Base-by-base conservation (phyloP, 139 green algal species). In the Yamagishiella unicocca region DNA sequence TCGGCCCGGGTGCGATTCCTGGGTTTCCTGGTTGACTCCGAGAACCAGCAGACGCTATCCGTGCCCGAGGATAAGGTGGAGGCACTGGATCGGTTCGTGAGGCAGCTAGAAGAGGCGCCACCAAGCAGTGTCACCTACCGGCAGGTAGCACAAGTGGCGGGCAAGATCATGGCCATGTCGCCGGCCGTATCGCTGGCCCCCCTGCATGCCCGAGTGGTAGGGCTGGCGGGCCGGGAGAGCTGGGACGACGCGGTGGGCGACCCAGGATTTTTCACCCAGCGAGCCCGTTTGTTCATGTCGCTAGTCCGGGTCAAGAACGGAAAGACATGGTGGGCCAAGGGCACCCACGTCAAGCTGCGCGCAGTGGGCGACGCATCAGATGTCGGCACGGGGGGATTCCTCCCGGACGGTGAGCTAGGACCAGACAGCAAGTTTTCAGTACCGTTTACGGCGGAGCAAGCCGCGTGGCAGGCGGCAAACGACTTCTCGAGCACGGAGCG, bases 401-500 rank as follows among this genome's bases (percentile, higher is more conserved):
- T 84, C 1, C 77, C 77, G 0, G 53, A 54, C 4, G 50, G 10
- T 0, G 40, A 84, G 55, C 37, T 73, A 12, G 54, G 25, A 8
- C 29, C 19, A 8, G 37, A 58, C 25, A 84, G 73, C 75, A 2
- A 8, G 17, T 37, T 83, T 1, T n/a, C 19, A 5, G 29, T 43
- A 19, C 62, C 79, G 0, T 85, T 76, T 27, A 85, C 38, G 29
- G 24, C 33, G 14, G 35, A 61, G 7, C 55, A 85, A 24, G 8
- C 45, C 24, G 21, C 0, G 24, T 37, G 62, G 24, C 27, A 77
- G 79, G 27, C 4, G 35, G 38, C n/a, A 12, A 12, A 19, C 24
- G 43, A 76, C 0, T 75, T 77, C 58, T 85, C 79, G 37, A 77
- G 58, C 58, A 75, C 79, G 50, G 42, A 76, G 61, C 79, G 79